Percentiles rank a stretch among this genome's conserved stretches.
These are phyloP conservation scores for Ophiorrhiza pumila DNA, from an alignment of 257 asterid genomes.

Conservation along the genomic window DNA sequence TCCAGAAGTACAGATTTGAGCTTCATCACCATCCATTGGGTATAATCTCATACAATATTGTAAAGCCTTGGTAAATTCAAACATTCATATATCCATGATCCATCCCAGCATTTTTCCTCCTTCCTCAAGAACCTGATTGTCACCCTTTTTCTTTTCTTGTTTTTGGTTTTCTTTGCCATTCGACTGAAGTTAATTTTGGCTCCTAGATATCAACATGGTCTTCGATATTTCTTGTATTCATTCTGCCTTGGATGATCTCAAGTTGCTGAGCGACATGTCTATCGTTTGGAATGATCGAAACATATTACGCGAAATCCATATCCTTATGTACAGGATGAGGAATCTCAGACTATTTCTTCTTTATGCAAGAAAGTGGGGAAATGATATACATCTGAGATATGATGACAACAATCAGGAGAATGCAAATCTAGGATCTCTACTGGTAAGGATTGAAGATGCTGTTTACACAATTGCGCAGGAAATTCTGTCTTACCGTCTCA, in stretches of 20 bases:
- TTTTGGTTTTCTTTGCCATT: no score
- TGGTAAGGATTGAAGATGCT: background rate
- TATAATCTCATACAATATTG: no score
- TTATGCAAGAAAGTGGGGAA: background rate
- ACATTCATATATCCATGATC: no score
- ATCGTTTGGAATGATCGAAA: background rate
- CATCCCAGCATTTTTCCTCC: no score
- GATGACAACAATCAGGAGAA: background rate
- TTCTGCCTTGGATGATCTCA: background rate
- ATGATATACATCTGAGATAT: background rate
- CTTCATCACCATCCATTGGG: no score
- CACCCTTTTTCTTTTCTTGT: no score
- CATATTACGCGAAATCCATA: no score
- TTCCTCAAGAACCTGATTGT: no score
- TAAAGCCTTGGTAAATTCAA: no score
- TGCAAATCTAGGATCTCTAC: conserved; percentile 4
- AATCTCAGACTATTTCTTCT: background rate
- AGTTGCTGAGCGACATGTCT: background rate
- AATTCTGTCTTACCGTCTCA: background rate
- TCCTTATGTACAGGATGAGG: background rate
- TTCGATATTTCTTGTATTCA: background rate
- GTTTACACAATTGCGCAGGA: background rate
- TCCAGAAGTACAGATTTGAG: no score
- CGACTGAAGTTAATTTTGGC: no score
- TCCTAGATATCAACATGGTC: conserved; percentile 2